Evolutionary conservation across 2,329 filamentous ascomycete genomes (phyloP).

Genomic region (Ramichloridium luteum): DNA sequence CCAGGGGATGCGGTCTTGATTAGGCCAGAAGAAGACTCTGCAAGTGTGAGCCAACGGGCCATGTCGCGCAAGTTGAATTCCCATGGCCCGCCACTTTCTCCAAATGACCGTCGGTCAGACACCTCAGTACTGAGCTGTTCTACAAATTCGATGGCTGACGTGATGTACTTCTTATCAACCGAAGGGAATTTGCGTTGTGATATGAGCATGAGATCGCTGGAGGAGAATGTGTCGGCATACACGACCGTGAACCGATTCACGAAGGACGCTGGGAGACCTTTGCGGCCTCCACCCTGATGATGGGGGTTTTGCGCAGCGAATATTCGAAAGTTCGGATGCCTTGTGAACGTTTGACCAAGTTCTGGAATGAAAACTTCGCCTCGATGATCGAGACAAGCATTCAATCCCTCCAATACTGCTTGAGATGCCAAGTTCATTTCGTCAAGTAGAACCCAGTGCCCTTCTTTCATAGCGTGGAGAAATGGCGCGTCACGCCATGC

Average conservation of each 20-base stretch:
- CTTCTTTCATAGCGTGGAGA: slow-evolving; percentile 87
- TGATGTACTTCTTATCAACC: slow-evolving; percentile 47
- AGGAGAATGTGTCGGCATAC: slow-evolving; percentile 80
- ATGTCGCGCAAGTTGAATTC: slow-evolving; percentile 91
- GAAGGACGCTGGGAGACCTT: slow-evolving; percentile 87
- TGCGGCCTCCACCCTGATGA: slow-evolving; percentile 89
- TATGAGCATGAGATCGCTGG: slow-evolving; percentile 70
- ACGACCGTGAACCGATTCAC: slow-evolving; percentile 98
- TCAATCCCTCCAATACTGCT: slow-evolving; percentile 88
- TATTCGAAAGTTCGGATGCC: slow-evolving; percentile 80
- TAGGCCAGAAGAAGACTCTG: slow-evolving; percentile 48
- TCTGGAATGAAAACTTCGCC: slow-evolving; percentile 94
- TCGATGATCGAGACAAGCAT: slow-evolving; percentile 91
- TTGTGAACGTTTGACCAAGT: slow-evolving; percentile 82
- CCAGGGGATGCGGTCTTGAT: slow-evolving; percentile 48
- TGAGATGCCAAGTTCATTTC: slow-evolving; percentile 99
- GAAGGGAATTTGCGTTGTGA: slow-evolving; percentile 63
- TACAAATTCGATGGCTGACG: slow-evolving; percentile 66
- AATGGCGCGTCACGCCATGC: slow-evolving; percentile 95
- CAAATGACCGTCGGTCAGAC: slow-evolving; percentile 42
- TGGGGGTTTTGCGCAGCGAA: slow-evolving; percentile 98
- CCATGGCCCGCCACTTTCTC: slow-evolving; percentile 63
- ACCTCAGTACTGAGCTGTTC: slow-evolving; percentile 64
- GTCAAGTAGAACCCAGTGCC: slow-evolving; percentile 91
- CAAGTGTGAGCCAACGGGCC: slow-evolving; percentile 70